A percentile compares a stretch with the other conserved stretches of the same genome.
phyloP scores from a whole-genome alignment of 345 rosid species.

The Cardamine chenopodiifolia region DNA sequence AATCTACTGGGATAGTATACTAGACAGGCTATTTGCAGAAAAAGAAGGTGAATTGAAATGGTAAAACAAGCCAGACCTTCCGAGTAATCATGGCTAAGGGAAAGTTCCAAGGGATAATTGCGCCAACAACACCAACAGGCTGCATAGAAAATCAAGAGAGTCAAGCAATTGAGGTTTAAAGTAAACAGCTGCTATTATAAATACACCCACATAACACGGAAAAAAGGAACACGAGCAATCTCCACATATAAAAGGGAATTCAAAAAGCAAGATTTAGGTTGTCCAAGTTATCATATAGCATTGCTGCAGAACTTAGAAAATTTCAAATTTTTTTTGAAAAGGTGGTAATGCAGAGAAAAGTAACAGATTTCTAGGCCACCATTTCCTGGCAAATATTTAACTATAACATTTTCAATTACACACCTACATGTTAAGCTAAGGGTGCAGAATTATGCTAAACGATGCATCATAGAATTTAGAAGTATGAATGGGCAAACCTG shows the following conservation, averaged over 20 bases:
- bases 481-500: conserved; percentile 56
- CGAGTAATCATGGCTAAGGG: conserved; percentile 99
- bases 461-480: neutral
- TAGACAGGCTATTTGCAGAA: conserved; percentile 18
- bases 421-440: conserved; percentile 1
- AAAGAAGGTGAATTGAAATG: neutral
- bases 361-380: neutral
- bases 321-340: neutral
- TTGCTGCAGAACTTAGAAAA: neutral
- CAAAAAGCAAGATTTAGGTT: neutral
- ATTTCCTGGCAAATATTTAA: conserved; percentile 7
- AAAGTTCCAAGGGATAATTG: conserved; percentile 96
- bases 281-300: conserved; percentile 15
- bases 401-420: neutral
- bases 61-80: conserved; percentile 56
- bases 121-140: conserved; percentile 98
- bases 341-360: conserved; percentile 12
- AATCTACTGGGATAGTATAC: conserved; percentile 8
- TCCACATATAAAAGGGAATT: conserved; percentile 6
- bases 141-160: conserved; percentile 46
- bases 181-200: neutral
- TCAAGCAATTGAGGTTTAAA: conserved; percentile 4
- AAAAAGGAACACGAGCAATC: conserved; percentile 10
- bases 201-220: neutral
- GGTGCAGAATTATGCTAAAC: conserved; percentile 7